These are phyloP conservation scores for Malus hybrid DNA, from an alignment of 331 rosid species.

Conservation along the genomic window DNA sequence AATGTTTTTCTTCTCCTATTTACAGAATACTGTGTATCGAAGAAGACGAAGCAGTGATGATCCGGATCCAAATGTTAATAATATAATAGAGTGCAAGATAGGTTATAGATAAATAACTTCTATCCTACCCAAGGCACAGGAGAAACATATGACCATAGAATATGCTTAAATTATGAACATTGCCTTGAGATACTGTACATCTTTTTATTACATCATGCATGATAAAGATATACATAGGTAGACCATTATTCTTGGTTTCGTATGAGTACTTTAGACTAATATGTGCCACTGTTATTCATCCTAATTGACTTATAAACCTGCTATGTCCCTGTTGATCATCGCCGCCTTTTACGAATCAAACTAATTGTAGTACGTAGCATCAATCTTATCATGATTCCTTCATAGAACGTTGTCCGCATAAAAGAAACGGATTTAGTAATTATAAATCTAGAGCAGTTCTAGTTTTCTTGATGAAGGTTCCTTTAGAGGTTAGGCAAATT, in stretches of 20 bases:
- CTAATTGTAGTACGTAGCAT: not conserved
- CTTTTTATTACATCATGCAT: not conserved
- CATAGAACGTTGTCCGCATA: not conserved
- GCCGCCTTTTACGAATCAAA: constrained; percentile 7
- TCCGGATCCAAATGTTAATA: not conserved
- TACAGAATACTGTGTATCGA: not conserved
- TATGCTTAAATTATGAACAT: not conserved
- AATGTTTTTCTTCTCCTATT: not conserved
- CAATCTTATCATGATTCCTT: not conserved
- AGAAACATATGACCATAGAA: not conserved
- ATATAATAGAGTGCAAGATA: not conserved
- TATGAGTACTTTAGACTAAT: not conserved
- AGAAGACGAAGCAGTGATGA: not conserved
- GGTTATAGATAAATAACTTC: not conserved
- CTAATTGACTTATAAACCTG: not conserved
- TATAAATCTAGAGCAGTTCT: not conserved
- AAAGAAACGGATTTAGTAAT: not conserved
- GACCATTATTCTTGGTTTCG: not conserved
- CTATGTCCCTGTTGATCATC: not conserved
- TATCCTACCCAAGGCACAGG: not conserved
- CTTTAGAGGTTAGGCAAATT: not conserved
- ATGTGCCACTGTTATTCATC: not conserved
- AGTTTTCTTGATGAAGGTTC: not conserved
- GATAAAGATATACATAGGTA: not conserved
- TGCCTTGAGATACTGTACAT: not conserved